Evolutionary conservation across 495 filamentous ascomycete species (phyloP).

Genomic region (Rhypophila decipiens): DNA sequence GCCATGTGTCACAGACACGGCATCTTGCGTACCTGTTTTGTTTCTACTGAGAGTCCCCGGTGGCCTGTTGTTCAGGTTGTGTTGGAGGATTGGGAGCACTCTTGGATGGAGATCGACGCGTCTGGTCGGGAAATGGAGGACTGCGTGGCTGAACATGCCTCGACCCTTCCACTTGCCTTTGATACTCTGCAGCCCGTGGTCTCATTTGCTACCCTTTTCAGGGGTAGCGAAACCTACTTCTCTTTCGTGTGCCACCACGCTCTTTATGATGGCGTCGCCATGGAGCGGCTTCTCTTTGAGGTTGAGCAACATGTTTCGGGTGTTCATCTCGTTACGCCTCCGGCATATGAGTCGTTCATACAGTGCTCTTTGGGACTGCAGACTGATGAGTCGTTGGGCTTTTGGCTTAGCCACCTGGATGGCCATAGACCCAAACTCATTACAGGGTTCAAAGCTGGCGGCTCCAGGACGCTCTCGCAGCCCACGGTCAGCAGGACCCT

Average conservation of each 20-base stretch:
- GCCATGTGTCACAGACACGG: slow-evolving; percentile 49
- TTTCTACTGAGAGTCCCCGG: slow-evolving; percentile 40
- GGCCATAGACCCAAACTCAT: slow-evolving; percentile 45
- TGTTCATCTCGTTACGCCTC: slow-evolving; percentile 33
- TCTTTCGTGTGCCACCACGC: slow-evolving; percentile 69
- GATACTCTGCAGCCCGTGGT: slow-evolving; percentile 29
- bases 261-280: slow-evolving; percentile 70
- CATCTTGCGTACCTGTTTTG: slow-evolving; percentile 60
- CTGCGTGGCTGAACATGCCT: slow-evolving; percentile 16
- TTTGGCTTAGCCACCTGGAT: slow-evolving; percentile 53
- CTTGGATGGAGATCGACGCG: slow-evolving; percentile 26
- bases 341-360: slow-evolving; percentile 40
- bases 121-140: slow-evolving; percentile 14
- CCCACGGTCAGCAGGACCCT: not conserved
- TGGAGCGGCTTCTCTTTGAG: slow-evolving; percentile 58
- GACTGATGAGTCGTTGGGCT: slow-evolving; percentile 43
- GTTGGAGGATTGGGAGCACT: slow-evolving; percentile 24
- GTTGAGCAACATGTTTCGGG: slow-evolving; percentile 48
- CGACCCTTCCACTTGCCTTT: slow-evolving; percentile 20
- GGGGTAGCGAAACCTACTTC: slow-evolving; percentile 29
- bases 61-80: slow-evolving; percentile 57
- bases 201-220: slow-evolving; percentile 26
- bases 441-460: slow-evolving; percentile 1
- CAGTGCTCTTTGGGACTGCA: slow-evolving; percentile 18
- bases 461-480: not conserved